A percentile compares a stretch with the other conserved stretches of the same genome.
phyloP scores from a whole-genome alignment of 441 rosid species.

The Populus hybrid region DNA sequence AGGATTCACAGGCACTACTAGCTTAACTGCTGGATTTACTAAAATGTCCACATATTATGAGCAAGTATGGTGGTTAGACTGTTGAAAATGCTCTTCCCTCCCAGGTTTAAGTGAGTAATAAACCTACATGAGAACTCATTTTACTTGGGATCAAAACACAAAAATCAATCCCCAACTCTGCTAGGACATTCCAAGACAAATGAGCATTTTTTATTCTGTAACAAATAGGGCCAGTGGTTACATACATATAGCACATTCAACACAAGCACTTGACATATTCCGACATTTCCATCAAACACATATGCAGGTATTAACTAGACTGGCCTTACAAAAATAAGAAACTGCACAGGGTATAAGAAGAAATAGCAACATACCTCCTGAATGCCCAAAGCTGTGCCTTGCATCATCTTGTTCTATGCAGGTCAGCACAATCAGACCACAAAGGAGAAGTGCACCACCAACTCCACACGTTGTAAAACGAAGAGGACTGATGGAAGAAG shows the following conservation, averaged over 20 bases:
- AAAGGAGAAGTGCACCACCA: conserved; percentile 72
- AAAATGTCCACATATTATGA: background rate
- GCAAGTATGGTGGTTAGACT: background rate
- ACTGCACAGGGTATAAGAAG: background rate
- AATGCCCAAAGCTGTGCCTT: conserved; percentile 83
- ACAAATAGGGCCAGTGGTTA: background rate
- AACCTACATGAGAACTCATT: background rate
- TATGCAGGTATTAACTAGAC: background rate
- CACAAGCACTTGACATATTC: background rate
- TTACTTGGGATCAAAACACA: background rate
- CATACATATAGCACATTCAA: background rate
- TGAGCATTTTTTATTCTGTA: background rate
- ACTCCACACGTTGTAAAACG: conserved; percentile 64
- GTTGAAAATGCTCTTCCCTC: background rate
- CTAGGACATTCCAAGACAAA: background rate
- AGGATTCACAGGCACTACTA: background rate
- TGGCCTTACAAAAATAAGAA: background rate
- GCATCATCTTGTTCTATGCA: conserved; percentile 79
- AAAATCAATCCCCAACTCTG: background rate
- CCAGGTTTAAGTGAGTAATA: background rate
- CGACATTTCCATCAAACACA: background rate
- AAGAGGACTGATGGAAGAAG: conserved; percentile 37
- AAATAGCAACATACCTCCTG: conserved; percentile 62
- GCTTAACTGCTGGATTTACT: background rate
- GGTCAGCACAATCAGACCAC: conserved; percentile 68